phyloP scores from a whole-genome alignment of 345 rosid genomes.

The Leavenworthia alabamica region DNA sequence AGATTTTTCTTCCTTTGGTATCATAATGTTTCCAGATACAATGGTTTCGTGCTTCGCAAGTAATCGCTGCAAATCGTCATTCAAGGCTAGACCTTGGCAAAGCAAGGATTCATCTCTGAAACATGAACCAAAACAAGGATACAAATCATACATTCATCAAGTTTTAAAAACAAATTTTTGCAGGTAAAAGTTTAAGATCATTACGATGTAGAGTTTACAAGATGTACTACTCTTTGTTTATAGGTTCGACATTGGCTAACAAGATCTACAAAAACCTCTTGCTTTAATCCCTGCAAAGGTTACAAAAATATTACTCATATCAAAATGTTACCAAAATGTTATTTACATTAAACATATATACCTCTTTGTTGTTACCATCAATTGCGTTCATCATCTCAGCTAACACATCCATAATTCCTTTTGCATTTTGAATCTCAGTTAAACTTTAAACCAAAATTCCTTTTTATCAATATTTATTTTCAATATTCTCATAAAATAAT shows the following conservation, averaged over 20 bases:
- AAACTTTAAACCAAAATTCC: conserved; percentile 40
- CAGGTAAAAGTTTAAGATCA: neutral
- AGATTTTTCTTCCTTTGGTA: conserved; percentile 35
- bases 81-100: conserved; percentile 82
- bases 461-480: neutral
- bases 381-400: conserved; percentile 91
- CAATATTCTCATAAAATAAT: neutral
- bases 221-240: conserved; percentile 96
- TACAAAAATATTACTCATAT: neutral
- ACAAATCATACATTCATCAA: neutral
- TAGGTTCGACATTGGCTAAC: conserved; percentile 93
- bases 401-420: conserved; percentile 93
- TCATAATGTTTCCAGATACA: conserved; percentile 51
- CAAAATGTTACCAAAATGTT: neutral
- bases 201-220: conserved; percentile 96
- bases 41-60: conserved; percentile 83
- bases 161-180: neutral
- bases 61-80: conserved; percentile 90
- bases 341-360: conserved; percentile 20
- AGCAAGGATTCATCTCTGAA: conserved; percentile 87
- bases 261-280: conserved; percentile 91
- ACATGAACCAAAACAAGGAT: neutral
- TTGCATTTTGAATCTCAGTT: conserved; percentile 96
- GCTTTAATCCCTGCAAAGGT: conserved; percentile 65
- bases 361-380: conserved; percentile 84